Conservation (phyloP, 305 asterid genomes). For the Rubia occidens region DNA sequence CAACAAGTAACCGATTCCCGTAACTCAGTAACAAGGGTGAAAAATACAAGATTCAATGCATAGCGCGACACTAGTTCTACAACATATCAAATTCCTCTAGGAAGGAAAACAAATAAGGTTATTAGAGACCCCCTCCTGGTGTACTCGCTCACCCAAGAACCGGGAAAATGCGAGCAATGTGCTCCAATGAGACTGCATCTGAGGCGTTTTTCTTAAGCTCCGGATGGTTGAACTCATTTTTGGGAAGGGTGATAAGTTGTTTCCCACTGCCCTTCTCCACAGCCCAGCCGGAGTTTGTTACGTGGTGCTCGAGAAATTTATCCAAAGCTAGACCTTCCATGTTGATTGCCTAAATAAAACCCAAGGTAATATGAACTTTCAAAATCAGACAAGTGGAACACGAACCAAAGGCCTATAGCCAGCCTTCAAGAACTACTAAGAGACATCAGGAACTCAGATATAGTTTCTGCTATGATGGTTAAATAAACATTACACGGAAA, state of each 20-base stretch:
- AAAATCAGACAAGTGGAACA: neutral
- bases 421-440: neutral
- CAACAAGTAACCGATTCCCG: neutral
- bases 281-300: constrained; percentile 48
- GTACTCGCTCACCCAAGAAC: constrained; percentile 40
- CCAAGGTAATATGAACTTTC: constrained; percentile 29
- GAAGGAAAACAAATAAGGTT: neutral
- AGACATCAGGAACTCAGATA: neutral
- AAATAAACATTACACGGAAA: neutral
- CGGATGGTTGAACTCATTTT: constrained; percentile 61
- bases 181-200: constrained; percentile 59
- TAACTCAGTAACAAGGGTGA: neutral
- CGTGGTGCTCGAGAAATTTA: constrained; percentile 57
- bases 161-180: constrained; percentile 59
- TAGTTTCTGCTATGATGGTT: neutral
- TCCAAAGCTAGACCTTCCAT: constrained; percentile 51
- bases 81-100: neutral
- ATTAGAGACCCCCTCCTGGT: neutral
- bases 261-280: constrained; percentile 50
- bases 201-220: constrained; percentile 58
- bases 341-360: constrained; percentile 34
- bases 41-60: neutral
- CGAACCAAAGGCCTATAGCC: neutral
- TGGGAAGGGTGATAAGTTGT: constrained; percentile 51
- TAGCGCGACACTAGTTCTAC: neutral